phyloP scores from a whole-genome alignment of 2,329 filamentous ascomycete species.

The Aspergillus sp. region DNA sequence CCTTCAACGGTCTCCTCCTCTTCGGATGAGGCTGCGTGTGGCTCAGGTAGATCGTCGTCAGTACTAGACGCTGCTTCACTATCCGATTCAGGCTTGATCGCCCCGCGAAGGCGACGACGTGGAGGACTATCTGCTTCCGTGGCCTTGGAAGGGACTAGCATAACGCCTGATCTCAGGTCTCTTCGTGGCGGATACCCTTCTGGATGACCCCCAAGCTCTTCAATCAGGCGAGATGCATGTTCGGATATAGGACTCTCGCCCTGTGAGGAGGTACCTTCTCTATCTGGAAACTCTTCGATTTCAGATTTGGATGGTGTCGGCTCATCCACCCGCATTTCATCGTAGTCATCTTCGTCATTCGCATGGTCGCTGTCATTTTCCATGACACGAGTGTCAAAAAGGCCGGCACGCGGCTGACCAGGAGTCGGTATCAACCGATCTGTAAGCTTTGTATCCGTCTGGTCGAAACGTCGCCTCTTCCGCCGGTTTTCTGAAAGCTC shows the following conservation, averaged over 20 bases:
- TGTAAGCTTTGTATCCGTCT: neutral
- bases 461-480: slow-evolving; percentile 34
- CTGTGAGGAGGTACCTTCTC: neutral
- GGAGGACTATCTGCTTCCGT: neutral
- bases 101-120: neutral
- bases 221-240: neutral
- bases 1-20: neutral
- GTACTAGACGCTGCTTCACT: neutral
- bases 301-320: neutral
- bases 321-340: neutral
- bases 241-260: neutral
- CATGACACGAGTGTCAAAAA: no score
- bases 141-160: neutral
- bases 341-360: neutral
- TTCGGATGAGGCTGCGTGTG: neutral
- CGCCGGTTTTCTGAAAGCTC: slow-evolving; percentile 32
- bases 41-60: slow-evolving; percentile 2
- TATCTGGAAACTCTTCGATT: neutral
- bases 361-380: neutral
- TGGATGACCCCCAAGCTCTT: neutral
- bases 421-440: neutral
- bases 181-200: neutral
- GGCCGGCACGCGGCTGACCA: neutral
- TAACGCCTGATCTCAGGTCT: neutral
- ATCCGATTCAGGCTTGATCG: neutral